Conservation (phyloP, 371 early-diverging fungal species). For the Mucor mucedo region DNA sequence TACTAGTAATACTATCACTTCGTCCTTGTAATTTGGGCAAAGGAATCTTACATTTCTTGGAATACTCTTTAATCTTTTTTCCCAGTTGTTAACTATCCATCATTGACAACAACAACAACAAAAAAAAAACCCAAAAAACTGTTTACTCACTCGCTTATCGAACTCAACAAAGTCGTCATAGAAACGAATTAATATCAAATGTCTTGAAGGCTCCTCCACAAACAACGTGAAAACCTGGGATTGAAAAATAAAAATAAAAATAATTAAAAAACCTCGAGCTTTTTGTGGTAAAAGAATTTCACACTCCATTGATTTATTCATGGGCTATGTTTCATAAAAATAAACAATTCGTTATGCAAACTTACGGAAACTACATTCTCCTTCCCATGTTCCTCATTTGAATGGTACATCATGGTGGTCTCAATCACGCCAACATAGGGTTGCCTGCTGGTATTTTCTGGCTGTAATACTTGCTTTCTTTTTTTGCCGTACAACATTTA, state of each 20-base stretch:
- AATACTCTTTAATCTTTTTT: constrained; percentile 36
- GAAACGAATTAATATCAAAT: constrained; percentile 57
- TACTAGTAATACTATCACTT: constrained; percentile 4
- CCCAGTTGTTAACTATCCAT: neutral
- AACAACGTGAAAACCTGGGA: constrained; percentile 62
- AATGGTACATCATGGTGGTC: constrained; percentile 28
- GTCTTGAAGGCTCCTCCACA: constrained; percentile 52
- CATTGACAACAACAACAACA: neutral
- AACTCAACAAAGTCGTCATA: constrained; percentile 65
- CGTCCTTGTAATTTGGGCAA: constrained; percentile 27
- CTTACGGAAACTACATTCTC: constrained; percentile 33
- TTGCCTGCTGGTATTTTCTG: neutral
- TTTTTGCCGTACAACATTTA: too few species aligned
- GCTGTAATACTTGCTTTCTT: too few species aligned
- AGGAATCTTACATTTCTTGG: constrained; percentile 36
- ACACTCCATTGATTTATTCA: constrained; percentile 11
- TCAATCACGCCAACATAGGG: constrained; percentile 33
- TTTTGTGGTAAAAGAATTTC: neutral
- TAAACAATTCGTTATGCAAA: neutral
- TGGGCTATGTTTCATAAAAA: constrained; percentile 24
- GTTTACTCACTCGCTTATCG: constrained; percentile 56
- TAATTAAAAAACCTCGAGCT: neutral
- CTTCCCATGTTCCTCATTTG: constrained; percentile 10
- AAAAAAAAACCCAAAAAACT: neutral
- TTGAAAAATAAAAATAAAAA: constrained; percentile 5